Base-by-base conservation (phyloP, 2,329 filamentous ascomycete genomes). In the Calonectria multiphialidica region DNA sequence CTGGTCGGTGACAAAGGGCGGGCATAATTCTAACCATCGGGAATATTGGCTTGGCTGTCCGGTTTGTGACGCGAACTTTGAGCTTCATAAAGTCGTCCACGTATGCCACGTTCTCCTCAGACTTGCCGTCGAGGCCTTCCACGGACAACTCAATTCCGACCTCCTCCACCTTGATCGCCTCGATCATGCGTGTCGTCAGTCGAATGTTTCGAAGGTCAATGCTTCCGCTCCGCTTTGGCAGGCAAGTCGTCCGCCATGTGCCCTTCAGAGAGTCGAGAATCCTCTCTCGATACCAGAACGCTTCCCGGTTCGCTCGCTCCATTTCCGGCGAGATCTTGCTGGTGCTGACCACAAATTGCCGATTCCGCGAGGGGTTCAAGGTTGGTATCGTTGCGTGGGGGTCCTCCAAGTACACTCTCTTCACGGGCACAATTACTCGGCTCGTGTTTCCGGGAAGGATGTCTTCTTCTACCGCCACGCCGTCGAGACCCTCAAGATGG, bases 261-360 rank as follows among this genome's bases (percentile, higher is more conserved):
- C 93, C 95, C 30, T 88, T 88, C 12, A 98, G 84, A 49, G 88
- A 87, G 72, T 93, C 92, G 3, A 98, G 88, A 2, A 98, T 89
- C 80, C 91, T 92, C 82, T 98, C 94, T 18, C 95, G 91, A 82
- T 95, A 98, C 96, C 96, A 98, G 82, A 98, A 98, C 0, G 93
- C 91, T 84, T 98, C 95, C 64, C 96, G 89, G 72, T 89, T 93
- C 15, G 92, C 90, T 40, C 94, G 90, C 84, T 98, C 96, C 50
- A 90, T 90, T 75, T 97, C 95, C 0, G 95, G 94, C 0, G 93
- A 93, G 68, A 96, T 91, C 78, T 94, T 94, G 80, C 91, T 92
- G 18, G 92, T 90, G 82, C 94, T 97, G 50, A 98, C 94, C 35
- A 98, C 94, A 78, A 98, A 98, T 80, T 98, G 96, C n/a, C 95